Evolutionary conservation across 2,329 filamentous ascomycete genomes (phyloP), one percentile per base, ranked within the genome.

Genomic region (Dothistroma septosporum): DNA sequence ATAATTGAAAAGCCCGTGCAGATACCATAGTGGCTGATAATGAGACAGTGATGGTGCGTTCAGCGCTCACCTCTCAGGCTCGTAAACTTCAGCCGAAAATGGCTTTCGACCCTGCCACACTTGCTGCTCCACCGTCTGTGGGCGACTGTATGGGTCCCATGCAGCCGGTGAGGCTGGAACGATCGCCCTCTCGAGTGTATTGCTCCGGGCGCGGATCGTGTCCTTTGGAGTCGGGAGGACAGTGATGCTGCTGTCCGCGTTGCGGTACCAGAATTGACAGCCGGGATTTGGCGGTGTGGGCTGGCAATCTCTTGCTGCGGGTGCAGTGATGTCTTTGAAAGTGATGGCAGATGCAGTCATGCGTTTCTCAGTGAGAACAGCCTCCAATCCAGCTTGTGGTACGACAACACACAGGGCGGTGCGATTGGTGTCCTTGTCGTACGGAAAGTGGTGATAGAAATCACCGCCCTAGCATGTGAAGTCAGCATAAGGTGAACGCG

Each of bases 211-310:
- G 41, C 41, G 41, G 41, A 44, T n/a, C 14, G 41, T 44, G 41
- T 44, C 41, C 41, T 44, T 44, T 5, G 41, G 41, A 44, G 41
- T 44, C 4, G 41, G 16, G 5, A 44, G 41, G 4, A 44, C 16
- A n/a, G 41, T 44, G 14, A 44, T 2, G 5, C n/a, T 44, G n/a
- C n/a, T 19, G n/a, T 54, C 33, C 12, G 22, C 37, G 14, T 33
- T 24, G 19, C 37, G 28, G n/a, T 54, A 54, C 37, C 52, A 16
- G 52, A 54, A 54, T n/a, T 22, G 33, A 31, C 52, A 54, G 14
- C n/a, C 52, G 35, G 52, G 52, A 37, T 54, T 31, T 37, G 33
- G 52, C 32, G 16, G 41, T n/a, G 14, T 44, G 8, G 41, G 41
- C 41, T 44, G 41, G 41, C 19, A 44, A 19, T 44, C 41, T 9